phyloP scores from a whole-genome alignment of 192 early-diverging fungal genomes.

The Rhizophagus sp. region DNA sequence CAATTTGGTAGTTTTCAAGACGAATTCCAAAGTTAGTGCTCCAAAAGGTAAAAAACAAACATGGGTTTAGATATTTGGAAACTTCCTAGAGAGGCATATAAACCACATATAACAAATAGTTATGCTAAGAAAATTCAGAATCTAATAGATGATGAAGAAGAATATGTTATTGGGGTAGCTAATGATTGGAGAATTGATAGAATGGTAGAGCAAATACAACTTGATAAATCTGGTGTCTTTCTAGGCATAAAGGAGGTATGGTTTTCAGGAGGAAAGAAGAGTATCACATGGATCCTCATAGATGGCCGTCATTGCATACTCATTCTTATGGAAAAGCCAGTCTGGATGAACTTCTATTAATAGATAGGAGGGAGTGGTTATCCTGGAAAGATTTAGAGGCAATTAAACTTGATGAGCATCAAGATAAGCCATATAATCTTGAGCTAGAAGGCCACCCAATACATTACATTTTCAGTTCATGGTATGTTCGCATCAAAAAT shows the following conservation, averaged over 20 bases:
- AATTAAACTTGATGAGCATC: neutral
- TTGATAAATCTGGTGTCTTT: neutral
- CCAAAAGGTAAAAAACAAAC: neutral
- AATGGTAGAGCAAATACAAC: neutral
- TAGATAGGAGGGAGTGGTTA: neutral
- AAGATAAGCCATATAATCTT: no score
- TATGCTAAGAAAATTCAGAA: neutral
- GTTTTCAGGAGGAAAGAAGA: neutral
- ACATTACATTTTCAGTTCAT: neutral
- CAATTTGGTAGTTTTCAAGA: neutral
- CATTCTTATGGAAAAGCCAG: neutral
- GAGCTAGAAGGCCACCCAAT: neutral
- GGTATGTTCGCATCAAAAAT: neutral
- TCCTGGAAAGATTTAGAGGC: neutral
- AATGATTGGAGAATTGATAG: neutral
- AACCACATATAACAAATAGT: neutral
- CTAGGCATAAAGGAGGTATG: neutral
- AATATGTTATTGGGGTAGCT: slow-evolving; percentile 2
- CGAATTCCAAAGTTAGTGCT: neutral
- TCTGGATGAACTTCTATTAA: neutral
- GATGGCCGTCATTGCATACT: neutral
- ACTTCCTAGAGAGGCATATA: neutral
- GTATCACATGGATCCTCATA: neutral
- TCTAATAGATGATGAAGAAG: neutral
- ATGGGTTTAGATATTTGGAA: neutral